A percentile compares a stretch with the other conserved stretches of the same genome.
phyloP scores from a whole-genome alignment of 768 basidiomycete species.

The Tylopilus sp. region DNA sequence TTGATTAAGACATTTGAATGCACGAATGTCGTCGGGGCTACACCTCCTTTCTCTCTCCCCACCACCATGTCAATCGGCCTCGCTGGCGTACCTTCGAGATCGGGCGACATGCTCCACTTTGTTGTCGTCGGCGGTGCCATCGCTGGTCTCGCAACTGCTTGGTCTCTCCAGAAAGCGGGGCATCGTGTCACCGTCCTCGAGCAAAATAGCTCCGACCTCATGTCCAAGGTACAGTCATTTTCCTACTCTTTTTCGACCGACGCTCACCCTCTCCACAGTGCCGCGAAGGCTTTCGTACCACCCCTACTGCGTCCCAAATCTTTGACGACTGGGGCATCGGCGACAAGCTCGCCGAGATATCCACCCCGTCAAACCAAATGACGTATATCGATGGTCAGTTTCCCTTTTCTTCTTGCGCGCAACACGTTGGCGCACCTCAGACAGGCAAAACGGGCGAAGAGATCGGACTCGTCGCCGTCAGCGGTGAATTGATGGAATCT shows the following conservation, averaged over 20 bases:
- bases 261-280: constrained; percentile 16
- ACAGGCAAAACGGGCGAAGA: constrained; percentile 41
- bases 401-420: no score
- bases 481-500: constrained; percentile 41
- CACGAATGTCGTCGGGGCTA: background rate
- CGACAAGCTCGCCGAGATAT: constrained; percentile 36
- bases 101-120: constrained; percentile 18
- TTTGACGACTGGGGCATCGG: constrained; percentile 52
- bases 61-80: constrained; percentile 9
- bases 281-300: constrained; percentile 39
- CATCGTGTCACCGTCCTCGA: constrained; percentile 58
- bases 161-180: constrained; percentile 48
- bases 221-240: constrained; percentile 26
- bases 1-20: background rate
- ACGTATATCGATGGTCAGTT: constrained; percentile 18
- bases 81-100: constrained; percentile 1
- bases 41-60: background rate
- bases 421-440: background rate
- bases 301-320: constrained; percentile 58
- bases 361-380: constrained; percentile 15
- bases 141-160: constrained; percentile 54
- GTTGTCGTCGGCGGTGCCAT: constrained; percentile 32
- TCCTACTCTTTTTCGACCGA: no score
- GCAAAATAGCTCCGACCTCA: constrained; percentile 38
- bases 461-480: constrained; percentile 43